phyloP scores from a whole-genome alignment of 1,284 basidiomycete species.

The Tranzscheliella williamsii region DNA sequence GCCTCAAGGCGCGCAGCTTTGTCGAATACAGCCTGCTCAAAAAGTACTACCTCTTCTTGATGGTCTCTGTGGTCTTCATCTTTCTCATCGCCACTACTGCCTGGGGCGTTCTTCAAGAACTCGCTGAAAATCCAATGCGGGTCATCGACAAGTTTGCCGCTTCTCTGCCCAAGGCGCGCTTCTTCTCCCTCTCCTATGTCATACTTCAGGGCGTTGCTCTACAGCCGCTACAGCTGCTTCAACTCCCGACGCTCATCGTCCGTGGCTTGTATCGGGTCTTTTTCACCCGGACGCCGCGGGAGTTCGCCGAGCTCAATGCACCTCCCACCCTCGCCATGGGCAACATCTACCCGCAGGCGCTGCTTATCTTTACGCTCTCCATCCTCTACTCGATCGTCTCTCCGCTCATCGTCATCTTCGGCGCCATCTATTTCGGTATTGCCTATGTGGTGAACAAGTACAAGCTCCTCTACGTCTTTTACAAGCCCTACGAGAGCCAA shows the following conservation, averaged over 20 bases:
- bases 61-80: conserved; percentile 93
- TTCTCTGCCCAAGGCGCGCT: conserved; percentile 64
- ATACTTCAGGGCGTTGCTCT: conserved; percentile 89
- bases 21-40: conserved; percentile 89
- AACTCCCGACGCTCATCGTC: conserved; percentile 50
- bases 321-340: conserved; percentile 77
- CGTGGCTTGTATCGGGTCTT: conserved; percentile 42
- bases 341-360: conserved; percentile 88
- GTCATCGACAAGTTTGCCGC: conserved; percentile 57
- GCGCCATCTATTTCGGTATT: conserved; percentile 89
- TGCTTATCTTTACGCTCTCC: conserved; percentile 92
- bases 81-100: conserved; percentile 89
- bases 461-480: conserved; percentile 90
- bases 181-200: conserved; percentile 94
- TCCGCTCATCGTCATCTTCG: conserved; percentile 90
- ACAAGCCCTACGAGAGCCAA: conserved; percentile 88
- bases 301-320: conserved; percentile 93
- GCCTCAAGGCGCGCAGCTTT: conserved; percentile 83
- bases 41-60: conserved; percentile 80
- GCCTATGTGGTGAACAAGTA: conserved; percentile 87
- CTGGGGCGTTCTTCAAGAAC: conserved; percentile 70
- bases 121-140: conserved; percentile 53
- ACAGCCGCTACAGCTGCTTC: conserved; percentile 84
- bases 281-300: conserved; percentile 63
- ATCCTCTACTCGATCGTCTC: conserved; percentile 93